Percentiles rank a stretch among this genome's conserved stretches.
These are phyloP conservation scores for Agrocybe chaxingu DNA, from an alignment of 768 basidiomycete genomes.

Conservation along the genomic window DNA sequence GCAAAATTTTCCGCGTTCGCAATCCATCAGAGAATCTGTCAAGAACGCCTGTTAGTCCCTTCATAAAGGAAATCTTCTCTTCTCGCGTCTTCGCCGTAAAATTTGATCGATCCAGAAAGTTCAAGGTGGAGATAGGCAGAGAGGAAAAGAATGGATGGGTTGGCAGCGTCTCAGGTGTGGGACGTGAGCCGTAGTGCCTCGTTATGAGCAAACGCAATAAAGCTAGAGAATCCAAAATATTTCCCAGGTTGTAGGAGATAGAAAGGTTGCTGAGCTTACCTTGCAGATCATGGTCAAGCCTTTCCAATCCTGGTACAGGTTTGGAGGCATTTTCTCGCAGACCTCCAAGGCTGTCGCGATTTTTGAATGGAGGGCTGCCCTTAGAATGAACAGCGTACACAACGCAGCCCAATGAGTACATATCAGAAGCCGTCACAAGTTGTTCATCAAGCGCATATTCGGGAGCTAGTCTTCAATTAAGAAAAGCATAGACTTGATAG, in stretches of 20 bases:
- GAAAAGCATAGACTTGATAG: neutral
- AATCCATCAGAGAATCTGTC: slow-evolving; percentile 86
- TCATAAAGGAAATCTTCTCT: slow-evolving; percentile 96
- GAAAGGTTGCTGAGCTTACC: slow-evolving; percentile 32
- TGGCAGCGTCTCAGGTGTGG: slow-evolving; percentile 77
- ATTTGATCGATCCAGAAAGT: slow-evolving; percentile 92
- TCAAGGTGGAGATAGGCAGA: slow-evolving; percentile 91
- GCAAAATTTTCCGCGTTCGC: slow-evolving; percentile 83
- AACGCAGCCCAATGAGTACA: slow-evolving; percentile 89
- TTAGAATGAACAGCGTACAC: slow-evolving; percentile 91
- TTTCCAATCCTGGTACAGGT: slow-evolving; percentile 57
- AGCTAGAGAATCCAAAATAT: slow-evolving; percentile 38
- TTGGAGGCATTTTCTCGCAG: slow-evolving; percentile 70
- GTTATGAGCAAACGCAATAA: slow-evolving; percentile 81
- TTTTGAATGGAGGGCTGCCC: slow-evolving; percentile 83
- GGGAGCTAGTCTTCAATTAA: slow-evolving; percentile 53
- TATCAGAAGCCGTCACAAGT: slow-evolving; percentile 83
- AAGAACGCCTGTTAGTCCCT: slow-evolving; percentile 78
- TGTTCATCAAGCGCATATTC: slow-evolving; percentile 93
- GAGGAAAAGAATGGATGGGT: slow-evolving; percentile 92
- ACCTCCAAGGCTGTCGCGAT: slow-evolving; percentile 69
- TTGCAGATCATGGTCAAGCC: slow-evolving; percentile 71
- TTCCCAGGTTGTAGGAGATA: slow-evolving; percentile 5
- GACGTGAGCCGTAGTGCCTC: slow-evolving; percentile 66
- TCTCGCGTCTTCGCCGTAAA: slow-evolving; percentile 93